phyloP scores from a whole-genome alignment of 495 filamentous ascomycete species.

The Neurospora sp. region DNA sequence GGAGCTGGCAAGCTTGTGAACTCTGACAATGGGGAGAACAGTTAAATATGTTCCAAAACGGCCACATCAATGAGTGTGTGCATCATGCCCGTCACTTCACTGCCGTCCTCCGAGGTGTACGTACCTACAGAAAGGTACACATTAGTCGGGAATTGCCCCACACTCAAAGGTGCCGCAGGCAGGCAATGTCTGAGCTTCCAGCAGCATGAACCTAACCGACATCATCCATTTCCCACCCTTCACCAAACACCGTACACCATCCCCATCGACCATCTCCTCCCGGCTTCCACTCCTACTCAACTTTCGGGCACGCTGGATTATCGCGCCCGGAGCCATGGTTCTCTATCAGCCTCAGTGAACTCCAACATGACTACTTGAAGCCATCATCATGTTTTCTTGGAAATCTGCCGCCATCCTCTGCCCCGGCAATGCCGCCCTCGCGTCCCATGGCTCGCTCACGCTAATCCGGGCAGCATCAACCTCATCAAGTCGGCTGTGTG shows the following conservation, averaged over 20 bases:
- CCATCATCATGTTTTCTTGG: constrained; percentile 20
- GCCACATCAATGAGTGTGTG: background rate
- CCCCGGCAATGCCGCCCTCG: constrained; percentile 12
- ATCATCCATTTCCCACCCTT: background rate
- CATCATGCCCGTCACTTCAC: background rate
- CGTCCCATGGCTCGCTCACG: constrained; percentile 9
- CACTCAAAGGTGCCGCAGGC: background rate
- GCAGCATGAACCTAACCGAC: background rate
- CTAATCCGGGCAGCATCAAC: constrained; percentile 8
- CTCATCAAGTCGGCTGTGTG: constrained; percentile 19
- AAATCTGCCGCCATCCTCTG: constrained; percentile 22
- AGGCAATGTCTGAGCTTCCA: background rate
- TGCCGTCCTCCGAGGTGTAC: background rate
- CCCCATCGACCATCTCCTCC: background rate
- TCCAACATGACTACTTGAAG: constrained; percentile 17
- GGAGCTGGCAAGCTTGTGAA: background rate
- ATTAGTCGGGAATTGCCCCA: background rate
- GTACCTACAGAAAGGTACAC: background rate
- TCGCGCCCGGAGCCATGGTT: background rate
- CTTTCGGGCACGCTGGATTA: background rate
- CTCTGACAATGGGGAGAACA: background rate
- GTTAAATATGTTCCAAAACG: background rate
- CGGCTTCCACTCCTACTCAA: background rate
- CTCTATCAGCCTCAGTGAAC: background rate
- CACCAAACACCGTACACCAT: background rate